Evolutionary conservation across 768 basidiomycete genomes (phyloP), one percentile per base, ranked within the genome.

Genomic region (Suillus decipiens): DNA sequence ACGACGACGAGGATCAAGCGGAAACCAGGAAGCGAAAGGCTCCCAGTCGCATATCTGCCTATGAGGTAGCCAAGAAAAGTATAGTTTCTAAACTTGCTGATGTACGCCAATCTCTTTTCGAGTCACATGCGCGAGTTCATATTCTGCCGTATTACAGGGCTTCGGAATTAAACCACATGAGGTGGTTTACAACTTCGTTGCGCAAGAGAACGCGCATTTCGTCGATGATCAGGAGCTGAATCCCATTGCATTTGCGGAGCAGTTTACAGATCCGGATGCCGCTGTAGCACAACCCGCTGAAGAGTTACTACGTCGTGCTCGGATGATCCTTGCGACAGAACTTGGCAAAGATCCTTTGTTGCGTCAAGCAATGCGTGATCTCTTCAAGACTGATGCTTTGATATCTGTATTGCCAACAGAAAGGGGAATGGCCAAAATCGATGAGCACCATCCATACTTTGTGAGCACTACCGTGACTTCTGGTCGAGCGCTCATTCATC

Each of bases 271-370:
- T 67, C 83, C 88, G 2, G 88, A 90, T 70, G 84, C 85, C 6
- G 41, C 72, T 47, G 86, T 84, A 64, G 81, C 84, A 1, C 82
- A 82, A 67, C 70, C 84, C 11, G 78, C 88, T 0, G 88, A 92
- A 61, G 89, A 93, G 60, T 73, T 92, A 33, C 82, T 95, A 53
- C 81, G 81, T 54, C 85, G 85, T 39, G 92, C 93, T 11, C 86
- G 92, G 55, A 84, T 93, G 81, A 89, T 99, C 61, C 77, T 99
- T 54, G 84, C 90, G 7, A 93, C 92, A 0, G 97, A 99, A 73
- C 83, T 99, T 19, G 92, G 93, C 39, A 96, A 92, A 72, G 96
- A 99, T 73, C 96, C 96, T 14, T 78, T 94, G 12, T 83, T 99
- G 36, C 83, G 94, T 47, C 87, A 88, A 65, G 82, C 87, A 62